These are phyloP conservation scores for Aegilops umbellulata DNA, from an alignment of 176 grass and related monocot species.

Conservation along the genomic window DNA sequence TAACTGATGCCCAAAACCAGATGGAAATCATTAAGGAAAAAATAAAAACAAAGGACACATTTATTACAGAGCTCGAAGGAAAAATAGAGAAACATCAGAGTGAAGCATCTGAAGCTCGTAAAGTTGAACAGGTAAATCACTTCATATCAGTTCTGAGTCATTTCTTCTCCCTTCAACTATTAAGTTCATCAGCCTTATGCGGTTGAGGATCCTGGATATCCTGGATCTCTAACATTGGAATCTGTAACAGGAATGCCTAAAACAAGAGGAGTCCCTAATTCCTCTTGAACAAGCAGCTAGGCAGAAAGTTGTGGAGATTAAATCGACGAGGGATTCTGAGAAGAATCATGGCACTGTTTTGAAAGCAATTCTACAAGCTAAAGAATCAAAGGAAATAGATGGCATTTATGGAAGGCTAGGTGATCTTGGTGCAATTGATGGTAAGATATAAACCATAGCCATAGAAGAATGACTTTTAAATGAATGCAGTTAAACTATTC, in stretches of 20 bases:
- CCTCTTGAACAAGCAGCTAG: slow-evolving; percentile 76
- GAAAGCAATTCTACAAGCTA: slow-evolving; percentile 89
- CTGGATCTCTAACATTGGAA: slow-evolving; percentile 11
- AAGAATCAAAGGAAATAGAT: slow-evolving; percentile 90
- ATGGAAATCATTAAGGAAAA: slow-evolving; percentile 69
- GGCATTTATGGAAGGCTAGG: slow-evolving; percentile 93
- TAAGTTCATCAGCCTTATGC: neutral
- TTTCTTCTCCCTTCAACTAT: neutral
- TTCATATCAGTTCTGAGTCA: neutral
- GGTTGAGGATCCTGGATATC: neutral
- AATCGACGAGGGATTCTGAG: slow-evolving; percentile 67
- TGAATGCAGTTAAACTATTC: neutral
- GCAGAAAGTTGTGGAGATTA: slow-evolving; percentile 83
- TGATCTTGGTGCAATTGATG: slow-evolving; percentile 91
- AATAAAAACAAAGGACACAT: slow-evolving; percentile 51
- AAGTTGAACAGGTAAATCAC: slow-evolving; percentile 65
- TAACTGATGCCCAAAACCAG: slow-evolving; percentile 61
- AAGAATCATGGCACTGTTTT: slow-evolving; percentile 70
- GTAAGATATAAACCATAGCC: slow-evolving; percentile 41
- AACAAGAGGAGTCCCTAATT: slow-evolving; percentile 72
- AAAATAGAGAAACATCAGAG: slow-evolving; percentile 58
- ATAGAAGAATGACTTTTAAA: slow-evolving; percentile 5
- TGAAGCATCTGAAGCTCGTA: slow-evolving; percentile 66
- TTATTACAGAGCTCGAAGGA: slow-evolving; percentile 53
- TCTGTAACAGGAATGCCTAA: slow-evolving; percentile 63